phyloP scores from a whole-genome alignment of 768 basidiomycete genomes.

The Hericium coralloides region DNA sequence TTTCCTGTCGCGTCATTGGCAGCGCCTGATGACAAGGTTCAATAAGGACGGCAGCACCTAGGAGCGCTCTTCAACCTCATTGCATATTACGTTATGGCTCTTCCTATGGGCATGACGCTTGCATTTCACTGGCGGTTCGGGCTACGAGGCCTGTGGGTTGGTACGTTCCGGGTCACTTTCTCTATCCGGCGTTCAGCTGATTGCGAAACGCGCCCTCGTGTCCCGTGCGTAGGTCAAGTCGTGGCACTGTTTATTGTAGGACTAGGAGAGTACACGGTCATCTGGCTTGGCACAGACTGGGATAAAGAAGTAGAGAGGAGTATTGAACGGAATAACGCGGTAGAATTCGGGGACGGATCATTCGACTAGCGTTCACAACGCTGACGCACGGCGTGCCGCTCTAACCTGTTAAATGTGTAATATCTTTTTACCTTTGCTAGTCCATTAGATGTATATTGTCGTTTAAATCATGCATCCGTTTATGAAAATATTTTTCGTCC shows the following conservation, averaged over 20 bases:
- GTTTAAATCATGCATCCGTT: no score
- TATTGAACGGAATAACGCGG: constrained; percentile 22
- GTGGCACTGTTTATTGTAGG: constrained; percentile 67
- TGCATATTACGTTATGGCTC: constrained; percentile 49
- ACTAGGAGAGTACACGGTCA: constrained; percentile 53
- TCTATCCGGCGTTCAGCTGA: constrained; percentile 5
- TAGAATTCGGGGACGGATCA: not conserved
- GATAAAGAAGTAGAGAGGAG: constrained; percentile 35
- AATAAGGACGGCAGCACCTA: constrained; percentile 48
- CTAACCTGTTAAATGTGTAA: not conserved
- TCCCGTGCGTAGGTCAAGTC: constrained; percentile 46
- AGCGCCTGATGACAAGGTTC: not conserved
- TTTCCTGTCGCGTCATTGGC: not conserved
- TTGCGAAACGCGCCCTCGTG: not conserved
- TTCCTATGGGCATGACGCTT: constrained; percentile 43
- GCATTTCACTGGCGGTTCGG: constrained; percentile 38
- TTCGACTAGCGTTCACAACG: not conserved
- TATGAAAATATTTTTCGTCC: not conserved
- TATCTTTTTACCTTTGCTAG: not conserved
- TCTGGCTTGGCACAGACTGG: constrained; percentile 46
- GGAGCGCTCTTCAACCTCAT: constrained; percentile 68
- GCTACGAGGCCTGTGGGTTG: constrained; percentile 44
- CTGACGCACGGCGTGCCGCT: no score
- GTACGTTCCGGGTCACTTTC: constrained; percentile 12
- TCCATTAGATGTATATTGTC: no score